Evolutionary conservation across 768 basidiomycete genomes (phyloP).

Genomic region (Termitomyces sp.): DNA sequence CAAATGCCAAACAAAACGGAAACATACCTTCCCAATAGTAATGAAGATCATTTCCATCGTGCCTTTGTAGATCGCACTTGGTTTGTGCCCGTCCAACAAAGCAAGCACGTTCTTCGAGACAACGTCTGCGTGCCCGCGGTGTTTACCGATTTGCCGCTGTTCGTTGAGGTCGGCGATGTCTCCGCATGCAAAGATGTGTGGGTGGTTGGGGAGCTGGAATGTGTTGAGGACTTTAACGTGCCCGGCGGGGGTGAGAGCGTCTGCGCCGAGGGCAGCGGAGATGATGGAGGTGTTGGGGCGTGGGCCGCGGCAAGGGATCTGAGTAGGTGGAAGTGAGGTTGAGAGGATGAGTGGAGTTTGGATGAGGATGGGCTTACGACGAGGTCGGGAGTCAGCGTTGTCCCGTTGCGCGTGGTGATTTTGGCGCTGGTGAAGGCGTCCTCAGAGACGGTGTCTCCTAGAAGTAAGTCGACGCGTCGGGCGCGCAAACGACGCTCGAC

Average conservation of each 20-base stretch:
- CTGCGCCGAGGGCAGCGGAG: slow-evolving; percentile 30
- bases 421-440: slow-evolving; percentile 38
- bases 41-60: slow-evolving; percentile 51
- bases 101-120: slow-evolving; percentile 47
- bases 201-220: slow-evolving; percentile 48
- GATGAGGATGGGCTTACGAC: slow-evolving; percentile 39
- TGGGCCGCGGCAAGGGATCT: slow-evolving; percentile 39
- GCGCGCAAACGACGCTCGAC: slow-evolving; percentile 36
- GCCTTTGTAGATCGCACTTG: slow-evolving; percentile 41
- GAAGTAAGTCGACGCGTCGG: slow-evolving; percentile 47
- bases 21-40: slow-evolving; percentile 52
- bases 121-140: slow-evolving; percentile 38
- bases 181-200: slow-evolving; percentile 61
- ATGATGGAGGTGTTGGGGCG: slow-evolving; percentile 53
- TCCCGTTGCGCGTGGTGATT: slow-evolving; percentile 50
- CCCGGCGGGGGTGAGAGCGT: slow-evolving; percentile 33
- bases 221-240: slow-evolving; percentile 53
- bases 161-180: slow-evolving; percentile 64
- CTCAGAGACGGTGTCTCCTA: slow-evolving; percentile 43
- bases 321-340: not conserved
- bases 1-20: not conserved
- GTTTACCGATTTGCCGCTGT: slow-evolving; percentile 55
- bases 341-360: not conserved
- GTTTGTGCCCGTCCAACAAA: slow-evolving; percentile 33
- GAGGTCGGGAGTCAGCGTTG: slow-evolving; percentile 48